Conservation (phyloP, 495 filamentous ascomycete species). For the Penicillium egyptiacum region DNA sequence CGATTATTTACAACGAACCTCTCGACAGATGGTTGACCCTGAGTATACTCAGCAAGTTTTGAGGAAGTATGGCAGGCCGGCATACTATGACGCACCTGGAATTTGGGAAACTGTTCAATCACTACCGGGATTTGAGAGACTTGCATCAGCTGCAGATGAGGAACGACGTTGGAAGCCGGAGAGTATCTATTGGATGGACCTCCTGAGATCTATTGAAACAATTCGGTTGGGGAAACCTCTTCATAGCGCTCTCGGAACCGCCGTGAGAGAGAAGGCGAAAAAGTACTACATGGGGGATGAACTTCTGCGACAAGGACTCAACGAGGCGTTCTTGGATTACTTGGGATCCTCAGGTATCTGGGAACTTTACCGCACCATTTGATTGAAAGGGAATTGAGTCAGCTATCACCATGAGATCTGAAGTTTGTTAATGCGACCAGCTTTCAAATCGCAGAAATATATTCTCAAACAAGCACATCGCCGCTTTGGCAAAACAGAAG, state of each 20-base stretch:
- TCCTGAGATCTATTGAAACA: constrained; percentile 16
- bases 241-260: constrained; percentile 13
- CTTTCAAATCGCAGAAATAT: not conserved
- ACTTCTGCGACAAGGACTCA: constrained; percentile 25
- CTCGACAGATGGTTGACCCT: constrained; percentile 19
- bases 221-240: constrained; percentile 15
- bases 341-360: constrained; percentile 18
- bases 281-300: constrained; percentile 26
- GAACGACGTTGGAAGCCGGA: constrained; percentile 15
- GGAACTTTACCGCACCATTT: constrained; percentile 12
- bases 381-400: not conserved
- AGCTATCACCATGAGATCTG: not conserved
- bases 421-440: not conserved
- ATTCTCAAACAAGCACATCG: not conserved
- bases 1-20: constrained; percentile 20
- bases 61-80: constrained; percentile 11
- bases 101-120: constrained; percentile 20
- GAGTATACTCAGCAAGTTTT: constrained; percentile 9
- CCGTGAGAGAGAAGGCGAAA: constrained; percentile 1
- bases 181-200: constrained; percentile 20
- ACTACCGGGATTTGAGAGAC: constrained; percentile 17
- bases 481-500: too few relatives aligned
- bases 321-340: constrained; percentile 27
- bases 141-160: constrained; percentile 13
- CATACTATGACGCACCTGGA: constrained; percentile 19